phyloP scores from a whole-genome alignment of 2,329 filamentous ascomycete genomes.

The Torrubiella hemipterigena region DNA sequence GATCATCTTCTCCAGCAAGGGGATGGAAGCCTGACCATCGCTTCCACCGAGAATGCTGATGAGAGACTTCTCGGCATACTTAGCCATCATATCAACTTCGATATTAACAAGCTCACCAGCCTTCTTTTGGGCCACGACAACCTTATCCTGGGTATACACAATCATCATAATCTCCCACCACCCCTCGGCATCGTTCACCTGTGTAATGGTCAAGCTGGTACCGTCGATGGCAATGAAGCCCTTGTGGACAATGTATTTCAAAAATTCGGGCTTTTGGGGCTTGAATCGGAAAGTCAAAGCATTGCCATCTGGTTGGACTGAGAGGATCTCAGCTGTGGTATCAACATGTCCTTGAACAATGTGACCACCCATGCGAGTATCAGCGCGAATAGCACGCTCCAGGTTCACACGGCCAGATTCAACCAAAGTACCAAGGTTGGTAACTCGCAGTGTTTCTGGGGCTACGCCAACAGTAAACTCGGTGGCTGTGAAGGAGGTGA shows the following conservation, averaged over 20 bases:
- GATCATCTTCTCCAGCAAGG: slow-evolving; percentile 60
- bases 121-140: slow-evolving; percentile 70
- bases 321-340: slow-evolving; percentile 65
- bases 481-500: slow-evolving; percentile 43
- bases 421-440: slow-evolving; percentile 72
- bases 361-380: slow-evolving; percentile 94
- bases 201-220: slow-evolving; percentile 84
- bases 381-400: slow-evolving; percentile 80
- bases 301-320: slow-evolving; percentile 72
- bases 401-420: slow-evolving; percentile 69
- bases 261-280: slow-evolving; percentile 54
- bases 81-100: slow-evolving; percentile 80
- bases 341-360: slow-evolving; percentile 98
- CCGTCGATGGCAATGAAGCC: slow-evolving; percentile 92
- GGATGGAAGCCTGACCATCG: slow-evolving; percentile 36
- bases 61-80: slow-evolving; percentile 85
- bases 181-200: slow-evolving; percentile 64
- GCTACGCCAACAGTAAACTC: slow-evolving; percentile 87
- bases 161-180: slow-evolving; percentile 98
- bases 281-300: slow-evolving; percentile 75
- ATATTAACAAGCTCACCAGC: slow-evolving; percentile 77
- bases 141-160: slow-evolving; percentile 86
- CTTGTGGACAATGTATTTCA: slow-evolving; percentile 91
- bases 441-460: slow-evolving; percentile 89
- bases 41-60: slow-evolving; percentile 52